phyloP scores from a whole-genome alignment of 441 rosid genomes.

The Mallotus japonicus region DNA sequence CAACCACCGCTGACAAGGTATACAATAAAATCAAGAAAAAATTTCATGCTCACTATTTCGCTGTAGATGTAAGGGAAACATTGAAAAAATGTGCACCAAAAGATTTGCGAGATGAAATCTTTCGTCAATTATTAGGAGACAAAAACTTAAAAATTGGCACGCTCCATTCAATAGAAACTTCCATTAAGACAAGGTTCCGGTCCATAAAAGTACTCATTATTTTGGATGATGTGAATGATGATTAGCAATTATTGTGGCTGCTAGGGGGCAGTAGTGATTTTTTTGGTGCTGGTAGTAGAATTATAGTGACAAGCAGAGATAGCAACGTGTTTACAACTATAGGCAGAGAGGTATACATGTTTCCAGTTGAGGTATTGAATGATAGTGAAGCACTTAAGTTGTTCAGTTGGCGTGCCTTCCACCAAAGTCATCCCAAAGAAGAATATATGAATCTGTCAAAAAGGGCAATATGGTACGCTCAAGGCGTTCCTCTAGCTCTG shows the following conservation, averaged over 20 bases:
- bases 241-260: no score
- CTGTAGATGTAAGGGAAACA: not conserved
- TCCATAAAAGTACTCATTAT: not conserved
- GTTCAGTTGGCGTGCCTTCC: not conserved
- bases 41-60: not conserved
- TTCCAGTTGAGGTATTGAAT: not conserved
- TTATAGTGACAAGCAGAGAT: slow-evolving; percentile 17
- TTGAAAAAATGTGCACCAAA: not conserved
- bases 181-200: not conserved
- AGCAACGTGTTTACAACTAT: not conserved
- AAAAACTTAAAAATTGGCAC: not conserved
- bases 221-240: not conserved
- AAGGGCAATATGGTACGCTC: not conserved
- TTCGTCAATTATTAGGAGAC: not conserved
- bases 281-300: slow-evolving; percentile 9
- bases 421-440: not conserved
- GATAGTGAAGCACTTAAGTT: not conserved
- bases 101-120: not conserved
- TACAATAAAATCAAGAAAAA: not conserved
- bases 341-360: not conserved
- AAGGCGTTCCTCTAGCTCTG: slow-evolving; percentile 21
- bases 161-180: not conserved
- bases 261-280: not conserved
- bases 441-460: not conserved
- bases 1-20: not conserved